Evolutionary conservation across 164 flowering plant species (phyloP).

Genomic region (Umbellularia californica): DNA sequence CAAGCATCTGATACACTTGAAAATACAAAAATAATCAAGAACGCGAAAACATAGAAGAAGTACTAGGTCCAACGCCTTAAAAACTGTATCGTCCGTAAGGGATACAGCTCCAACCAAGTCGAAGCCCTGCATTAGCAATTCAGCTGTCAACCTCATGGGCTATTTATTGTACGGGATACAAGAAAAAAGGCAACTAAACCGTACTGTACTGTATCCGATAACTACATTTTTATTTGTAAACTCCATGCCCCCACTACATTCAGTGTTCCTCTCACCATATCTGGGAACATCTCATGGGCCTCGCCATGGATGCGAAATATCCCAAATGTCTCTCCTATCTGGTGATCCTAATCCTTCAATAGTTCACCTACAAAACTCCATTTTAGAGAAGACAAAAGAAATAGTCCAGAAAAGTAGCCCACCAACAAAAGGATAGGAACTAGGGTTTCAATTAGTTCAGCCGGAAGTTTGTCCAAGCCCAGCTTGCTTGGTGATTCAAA

Average conservation of each 20-base stretch:
- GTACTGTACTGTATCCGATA: too few species aligned
- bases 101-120: too few species aligned
- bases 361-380: not conserved
- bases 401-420: not conserved
- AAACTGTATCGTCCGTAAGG: too few species aligned
- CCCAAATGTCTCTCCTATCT: not conserved
- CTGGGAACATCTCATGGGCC: not conserved
- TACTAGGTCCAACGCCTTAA: too few species aligned
- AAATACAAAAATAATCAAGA: not conserved
- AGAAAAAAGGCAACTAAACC: too few species aligned
- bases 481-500: not conserved
- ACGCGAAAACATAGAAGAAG: not conserved
- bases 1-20: not conserved
- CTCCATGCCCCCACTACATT: too few species aligned
- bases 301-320: not conserved
- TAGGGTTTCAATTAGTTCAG: not conserved
- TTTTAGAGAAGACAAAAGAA: not conserved
- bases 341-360: not conserved
- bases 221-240: too few species aligned
- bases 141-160: too few species aligned
- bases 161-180: too few species aligned
- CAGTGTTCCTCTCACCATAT: too few species aligned
- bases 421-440: not conserved
- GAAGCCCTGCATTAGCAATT: too few species aligned
- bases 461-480: not conserved